Base-by-base conservation (phyloP, 805 yeast species). In the Saccharomycopsis vini region DNA sequence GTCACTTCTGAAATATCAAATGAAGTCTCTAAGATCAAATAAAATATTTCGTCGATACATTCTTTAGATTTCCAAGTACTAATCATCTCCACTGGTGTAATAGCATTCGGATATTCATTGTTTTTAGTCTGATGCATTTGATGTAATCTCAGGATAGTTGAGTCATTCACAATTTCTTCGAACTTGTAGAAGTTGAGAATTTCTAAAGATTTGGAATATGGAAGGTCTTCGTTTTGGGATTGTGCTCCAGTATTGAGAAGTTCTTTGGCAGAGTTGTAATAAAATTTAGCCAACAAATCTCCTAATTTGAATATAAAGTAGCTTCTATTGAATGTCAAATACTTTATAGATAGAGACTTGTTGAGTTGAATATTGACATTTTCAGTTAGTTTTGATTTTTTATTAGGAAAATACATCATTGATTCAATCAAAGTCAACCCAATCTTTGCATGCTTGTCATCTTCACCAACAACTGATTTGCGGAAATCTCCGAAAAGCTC, bases 311-410 rank as follows among this genome's bases (percentile, higher is more conserved):
- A 4, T 18, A 42, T 4, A 3, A 42, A 5, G 28, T 13, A 30
- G 21, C 21, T 28, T 5, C 32, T 29, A 13, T 42, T 37, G n/a
- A 19, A 29, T 9, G 41, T 36, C n/a, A 36, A 31, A 6, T 36
- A 6, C 21, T 36, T 36, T 4, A 38, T 20, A 10, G 32, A 38
- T 3, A 43, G 10, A 5, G 42, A 21, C 20, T 43, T 43, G 35
- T 37, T 31, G 39, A 43, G 36, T 31, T 43, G 46, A 3, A 24
- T 38, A 22, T 22, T 32, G 16, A 37, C 37, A 22, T 22, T 31
- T 16, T 38, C 36, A 4, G 23, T 22, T 23, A 20, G 4, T 3
- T 26, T 22, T 13, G 19, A 5, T 5, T 16, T 30, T 23, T 12
- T 18, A 22, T n/a, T 32, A 4, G 46, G 46, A 9, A 43, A 32